These are phyloP conservation scores for Schrenkiella parvula DNA, from an alignment of 345 rosid genomes.

Conservation along the genomic window DNA sequence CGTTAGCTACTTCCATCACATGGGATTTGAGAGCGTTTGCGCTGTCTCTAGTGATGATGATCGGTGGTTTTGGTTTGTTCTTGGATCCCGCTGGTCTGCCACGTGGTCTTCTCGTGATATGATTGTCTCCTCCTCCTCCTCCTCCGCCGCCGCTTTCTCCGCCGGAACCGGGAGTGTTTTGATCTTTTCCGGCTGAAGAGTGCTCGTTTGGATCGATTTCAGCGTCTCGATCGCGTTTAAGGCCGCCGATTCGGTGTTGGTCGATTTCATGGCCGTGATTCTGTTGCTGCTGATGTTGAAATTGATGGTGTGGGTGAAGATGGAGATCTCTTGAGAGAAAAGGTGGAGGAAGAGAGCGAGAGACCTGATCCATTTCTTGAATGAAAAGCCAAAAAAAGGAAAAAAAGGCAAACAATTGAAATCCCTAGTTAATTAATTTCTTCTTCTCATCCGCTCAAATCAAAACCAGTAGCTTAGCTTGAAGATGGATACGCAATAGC, in stretches of 20 bases:
- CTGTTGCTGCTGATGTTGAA: slow-evolving; percentile 53
- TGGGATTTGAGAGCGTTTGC: slow-evolving; percentile 95
- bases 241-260: slow-evolving; percentile 46
- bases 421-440: slow-evolving; percentile 23
- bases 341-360: slow-evolving; percentile 87
- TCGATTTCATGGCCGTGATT: slow-evolving; percentile 38
- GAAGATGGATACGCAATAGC: neutral
- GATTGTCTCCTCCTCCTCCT: slow-evolving; percentile 42
- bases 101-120: slow-evolving; percentile 60
- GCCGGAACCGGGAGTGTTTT: slow-evolving; percentile 30
- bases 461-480: slow-evolving; percentile 6
- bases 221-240: slow-evolving; percentile 62
- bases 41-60: slow-evolving; percentile 90
- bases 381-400: neutral
- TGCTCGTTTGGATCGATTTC: slow-evolving; percentile 33
- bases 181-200: slow-evolving; percentile 39
- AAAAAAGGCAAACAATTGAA: neutral
- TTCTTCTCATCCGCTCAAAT: slow-evolving; percentile 14
- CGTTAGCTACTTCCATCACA: slow-evolving; percentile 78
- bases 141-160: slow-evolving; percentile 40
- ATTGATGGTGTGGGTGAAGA: slow-evolving; percentile 61
- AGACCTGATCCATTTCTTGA: slow-evolving; percentile 60
- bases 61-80: slow-evolving; percentile 89
- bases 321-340: slow-evolving; percentile 81
- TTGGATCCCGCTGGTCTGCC: slow-evolving; percentile 91